Evolutionary conservation across 1,284 basidiomycete species (phyloP).

Genomic region (Austropuccinia psidii): DNA sequence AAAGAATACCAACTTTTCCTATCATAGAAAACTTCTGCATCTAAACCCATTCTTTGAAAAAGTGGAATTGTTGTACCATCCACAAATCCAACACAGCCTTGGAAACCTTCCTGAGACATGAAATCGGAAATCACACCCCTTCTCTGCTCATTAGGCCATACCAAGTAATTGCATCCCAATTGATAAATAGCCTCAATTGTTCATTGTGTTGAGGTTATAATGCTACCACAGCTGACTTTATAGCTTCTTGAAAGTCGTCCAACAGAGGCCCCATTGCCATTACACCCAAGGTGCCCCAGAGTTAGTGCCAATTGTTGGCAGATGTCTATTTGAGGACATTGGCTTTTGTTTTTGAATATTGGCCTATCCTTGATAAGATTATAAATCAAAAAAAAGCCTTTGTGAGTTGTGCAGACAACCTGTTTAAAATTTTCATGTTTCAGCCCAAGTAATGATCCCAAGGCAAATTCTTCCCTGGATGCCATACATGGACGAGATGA

Average conservation of each 20-base stretch:
- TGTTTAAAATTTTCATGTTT: not conserved
- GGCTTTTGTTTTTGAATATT: not conserved
- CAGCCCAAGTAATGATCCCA: too few species aligned
- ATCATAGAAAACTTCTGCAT: slow-evolving; percentile 1
- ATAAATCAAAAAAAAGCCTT: slow-evolving; percentile 3
- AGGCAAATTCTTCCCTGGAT: too few species aligned
- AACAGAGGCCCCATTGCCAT: not conserved
- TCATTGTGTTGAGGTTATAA: too few species aligned
- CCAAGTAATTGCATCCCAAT: not conserved
- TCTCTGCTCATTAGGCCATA: not conserved
- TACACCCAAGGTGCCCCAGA: not conserved
- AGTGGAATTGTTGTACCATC: not conserved
- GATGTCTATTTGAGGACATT: not conserved
- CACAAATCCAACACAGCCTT: not conserved
- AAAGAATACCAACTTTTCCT: not conserved
- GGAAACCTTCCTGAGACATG: slow-evolving; percentile 1
- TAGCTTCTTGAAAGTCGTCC: not conserved
- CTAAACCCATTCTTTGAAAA: not conserved
- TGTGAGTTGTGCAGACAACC: not conserved
- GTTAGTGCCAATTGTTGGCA: not conserved
- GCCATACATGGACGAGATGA: too few species aligned
- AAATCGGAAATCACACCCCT: not conserved
- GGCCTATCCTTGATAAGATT: slow-evolving; percentile 5
- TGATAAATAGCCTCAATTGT: not conserved
- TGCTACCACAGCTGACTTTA: not conserved